Evolutionary conservation across 192 early-diverging fungal genomes (phyloP).

Genomic region (Gonapodya sp.): DNA sequence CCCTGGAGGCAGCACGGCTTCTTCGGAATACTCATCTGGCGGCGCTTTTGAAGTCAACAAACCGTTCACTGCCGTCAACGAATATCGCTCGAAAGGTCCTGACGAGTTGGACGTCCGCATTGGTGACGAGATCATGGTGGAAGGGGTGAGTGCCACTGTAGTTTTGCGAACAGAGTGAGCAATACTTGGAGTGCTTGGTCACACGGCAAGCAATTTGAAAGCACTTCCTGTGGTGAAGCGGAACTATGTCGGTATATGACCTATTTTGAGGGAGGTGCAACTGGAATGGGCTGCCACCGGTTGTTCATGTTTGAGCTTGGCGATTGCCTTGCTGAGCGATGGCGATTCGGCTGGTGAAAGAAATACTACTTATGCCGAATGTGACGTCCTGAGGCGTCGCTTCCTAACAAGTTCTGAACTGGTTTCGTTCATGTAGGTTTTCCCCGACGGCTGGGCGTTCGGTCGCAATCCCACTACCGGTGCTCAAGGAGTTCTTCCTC

Average conservation of each 20-base stretch:
- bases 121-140: neutral
- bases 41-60: neutral
- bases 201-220: too few species aligned
- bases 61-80: neutral
- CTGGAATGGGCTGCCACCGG: too few species aligned
- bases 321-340: neutral
- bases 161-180: neutral
- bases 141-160: neutral
- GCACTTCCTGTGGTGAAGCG: too few species aligned
- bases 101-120: neutral
- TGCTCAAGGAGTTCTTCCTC: neutral
- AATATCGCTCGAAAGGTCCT: neutral
- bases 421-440: too few species aligned
- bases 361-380: too few species aligned
- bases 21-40: neutral
- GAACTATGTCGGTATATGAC: too few species aligned
- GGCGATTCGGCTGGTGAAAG: too few species aligned
- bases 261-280: too few species aligned
- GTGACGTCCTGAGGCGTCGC: too few species aligned
- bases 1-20: neutral
- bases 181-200: too few species aligned
- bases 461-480: neutral
- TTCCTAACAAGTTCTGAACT: too few species aligned
- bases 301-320: neutral
- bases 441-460: neutral